Conservation (phyloP, 2,329 filamentous ascomycete genomes). For the Xylariaceae sp. region DNA sequence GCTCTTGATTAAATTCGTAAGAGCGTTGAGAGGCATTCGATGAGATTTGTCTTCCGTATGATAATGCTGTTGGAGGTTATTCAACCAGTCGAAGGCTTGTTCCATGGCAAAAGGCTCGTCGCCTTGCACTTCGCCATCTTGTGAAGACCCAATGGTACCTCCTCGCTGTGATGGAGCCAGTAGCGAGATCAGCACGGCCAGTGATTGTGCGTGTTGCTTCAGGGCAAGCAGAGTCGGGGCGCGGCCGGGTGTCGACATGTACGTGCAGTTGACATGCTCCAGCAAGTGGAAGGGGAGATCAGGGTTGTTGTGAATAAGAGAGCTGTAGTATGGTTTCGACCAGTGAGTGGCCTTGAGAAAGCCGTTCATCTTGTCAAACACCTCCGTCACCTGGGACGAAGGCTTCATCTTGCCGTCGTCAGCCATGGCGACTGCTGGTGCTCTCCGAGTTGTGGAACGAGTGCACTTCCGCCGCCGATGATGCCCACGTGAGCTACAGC, state of each 20-base stretch:
- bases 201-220: slow-evolving; percentile 60
- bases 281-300: slow-evolving; percentile 33
- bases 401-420: slow-evolving; percentile 7
- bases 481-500: slow-evolving; percentile 1
- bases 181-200: slow-evolving; percentile 50
- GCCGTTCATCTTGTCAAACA: slow-evolving; percentile 31
- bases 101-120: slow-evolving; percentile 36
- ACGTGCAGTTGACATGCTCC: slow-evolving; percentile 55
- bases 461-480: slow-evolving; percentile 1
- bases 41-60: slow-evolving; percentile 46
- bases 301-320: slow-evolving; percentile 36
- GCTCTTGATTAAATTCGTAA: slow-evolving; percentile 44
- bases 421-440: slow-evolving; percentile 2
- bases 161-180: slow-evolving; percentile 40
- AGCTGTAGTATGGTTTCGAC: slow-evolving; percentile 40
- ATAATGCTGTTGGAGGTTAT: slow-evolving; percentile 49
- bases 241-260: slow-evolving; percentile 51
- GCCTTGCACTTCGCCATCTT: slow-evolving; percentile 16
- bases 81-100: slow-evolving; percentile 58
- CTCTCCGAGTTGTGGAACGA: slow-evolving; percentile 2
- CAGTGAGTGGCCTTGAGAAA: slow-evolving; percentile 41
- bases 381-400: slow-evolving; percentile 17
- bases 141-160: slow-evolving; percentile 29
- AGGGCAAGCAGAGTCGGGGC: slow-evolving; percentile 55
- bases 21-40: slow-evolving; percentile 43